These are phyloP conservation scores for Rhodotorula sp. DNA, from an alignment of 1,284 basidiomycete species.

Conservation along the genomic window DNA sequence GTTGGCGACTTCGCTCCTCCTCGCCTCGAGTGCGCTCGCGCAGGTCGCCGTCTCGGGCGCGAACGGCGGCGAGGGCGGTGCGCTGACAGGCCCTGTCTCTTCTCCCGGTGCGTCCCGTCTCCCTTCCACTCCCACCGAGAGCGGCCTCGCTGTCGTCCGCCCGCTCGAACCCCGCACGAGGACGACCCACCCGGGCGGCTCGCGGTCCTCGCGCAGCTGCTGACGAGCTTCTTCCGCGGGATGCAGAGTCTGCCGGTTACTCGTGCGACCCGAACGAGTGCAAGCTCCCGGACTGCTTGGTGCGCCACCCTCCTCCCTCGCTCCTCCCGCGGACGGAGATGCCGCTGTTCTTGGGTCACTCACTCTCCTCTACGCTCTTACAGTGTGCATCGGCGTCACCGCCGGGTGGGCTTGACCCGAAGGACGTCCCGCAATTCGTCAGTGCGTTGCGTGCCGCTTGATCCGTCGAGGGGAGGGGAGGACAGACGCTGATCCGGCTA, in stretches of 20 bases:
- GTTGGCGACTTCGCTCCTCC: neutral
- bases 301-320: constrained; percentile 19
- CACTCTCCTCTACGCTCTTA: no score
- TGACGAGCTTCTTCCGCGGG: neutral
- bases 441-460: constrained; percentile 20
- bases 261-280: constrained; percentile 67
- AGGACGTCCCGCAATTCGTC: constrained; percentile 70
- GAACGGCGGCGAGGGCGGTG: constrained; percentile 16
- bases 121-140: neutral
- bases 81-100: neutral
- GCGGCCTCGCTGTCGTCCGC: no score
- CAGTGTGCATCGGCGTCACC: constrained; percentile 68
- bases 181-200: neutral
- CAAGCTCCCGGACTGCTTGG: constrained; percentile 66
- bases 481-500: neutral
- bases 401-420: constrained; percentile 67
- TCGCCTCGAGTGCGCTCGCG: neutral
- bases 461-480: neutral
- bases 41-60: neutral
- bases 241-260: constrained; percentile 58
- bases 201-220: neutral
- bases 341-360: neutral
- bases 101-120: constrained; percentile 1
- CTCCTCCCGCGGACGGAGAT: neutral
- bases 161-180: neutral